Conservation (phyloP, 495 filamentous ascomycete genomes). For the Daldinia childiae region DNA sequence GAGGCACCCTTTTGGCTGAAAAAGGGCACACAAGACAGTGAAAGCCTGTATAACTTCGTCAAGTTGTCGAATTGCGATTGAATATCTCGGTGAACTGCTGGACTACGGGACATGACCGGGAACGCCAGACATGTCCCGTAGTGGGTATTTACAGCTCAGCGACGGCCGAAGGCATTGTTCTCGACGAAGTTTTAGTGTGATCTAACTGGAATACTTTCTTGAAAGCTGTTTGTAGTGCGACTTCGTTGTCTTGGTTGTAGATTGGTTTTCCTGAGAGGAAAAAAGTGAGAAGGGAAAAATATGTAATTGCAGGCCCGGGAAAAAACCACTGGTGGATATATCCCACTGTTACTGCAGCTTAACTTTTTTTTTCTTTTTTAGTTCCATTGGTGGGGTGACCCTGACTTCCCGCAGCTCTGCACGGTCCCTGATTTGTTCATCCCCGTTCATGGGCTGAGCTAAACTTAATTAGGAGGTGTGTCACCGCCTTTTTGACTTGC, state of each 20-base stretch:
- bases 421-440: conserved; percentile 34
- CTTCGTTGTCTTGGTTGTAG: conserved; percentile 73
- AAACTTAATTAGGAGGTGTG: conserved; percentile 22
- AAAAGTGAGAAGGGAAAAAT: conserved; percentile 44
- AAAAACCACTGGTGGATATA: conserved; percentile 43
- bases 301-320: conserved; percentile 49
- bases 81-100: conserved; percentile 85
- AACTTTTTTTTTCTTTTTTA: conserved; percentile 49
- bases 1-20: conserved; percentile 21
- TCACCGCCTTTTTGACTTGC: conserved; percentile 48
- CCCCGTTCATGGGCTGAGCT: conserved; percentile 17
- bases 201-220: conserved; percentile 51
- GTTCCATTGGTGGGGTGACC: conserved; percentile 41
- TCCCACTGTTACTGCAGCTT: conserved; percentile 12
- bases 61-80: conserved; percentile 69
- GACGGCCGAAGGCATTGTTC: conserved; percentile 83
- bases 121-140: conserved; percentile 69
- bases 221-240: conserved; percentile 61
- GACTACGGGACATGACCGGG: conserved; percentile 67
- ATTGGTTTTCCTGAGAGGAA: conserved; percentile 48
- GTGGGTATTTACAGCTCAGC: conserved; percentile 94
- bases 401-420: conserved; percentile 28
- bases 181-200: conserved; percentile 78
- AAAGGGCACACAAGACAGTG: conserved; percentile 52
- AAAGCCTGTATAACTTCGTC: conserved; percentile 75